Percentiles rank a stretch among this genome's conserved stretches.
phyloP scores from a whole-genome alignment of 495 filamentous ascomycete species.

The Penicillium cinerascens region DNA sequence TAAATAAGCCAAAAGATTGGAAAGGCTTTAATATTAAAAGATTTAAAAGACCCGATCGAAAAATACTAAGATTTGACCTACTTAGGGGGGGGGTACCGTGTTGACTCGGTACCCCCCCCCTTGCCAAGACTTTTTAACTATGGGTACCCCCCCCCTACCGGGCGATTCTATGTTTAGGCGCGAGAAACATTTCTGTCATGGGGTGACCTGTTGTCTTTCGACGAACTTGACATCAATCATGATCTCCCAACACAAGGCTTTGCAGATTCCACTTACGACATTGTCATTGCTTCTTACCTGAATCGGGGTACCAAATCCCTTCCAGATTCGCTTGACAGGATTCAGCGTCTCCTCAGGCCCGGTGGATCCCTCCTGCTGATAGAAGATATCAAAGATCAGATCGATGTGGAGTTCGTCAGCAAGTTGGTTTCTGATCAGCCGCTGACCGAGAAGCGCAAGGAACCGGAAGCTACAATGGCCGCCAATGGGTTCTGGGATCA shows the following conservation, averaged over 20 bases:
- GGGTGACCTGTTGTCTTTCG: background rate
- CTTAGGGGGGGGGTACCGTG: too few relatives aligned
- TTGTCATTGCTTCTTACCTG: background rate
- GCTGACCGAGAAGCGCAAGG: constrained; percentile 40
- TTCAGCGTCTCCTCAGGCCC: background rate
- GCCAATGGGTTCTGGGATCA: constrained; percentile 29
- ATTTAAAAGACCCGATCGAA: too few relatives aligned
- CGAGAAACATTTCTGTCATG: too few relatives aligned
- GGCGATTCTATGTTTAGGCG: too few relatives aligned
- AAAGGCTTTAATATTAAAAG: too few relatives aligned
- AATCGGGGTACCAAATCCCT: background rate
- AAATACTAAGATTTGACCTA: too few relatives aligned
- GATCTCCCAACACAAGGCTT: background rate
- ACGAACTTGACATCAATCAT: background rate
- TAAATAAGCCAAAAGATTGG: too few relatives aligned
- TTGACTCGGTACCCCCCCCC: too few relatives aligned
- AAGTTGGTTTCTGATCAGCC: background rate
- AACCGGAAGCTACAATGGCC: constrained; percentile 56
- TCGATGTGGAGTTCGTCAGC: background rate
- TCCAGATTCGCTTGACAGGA: background rate
- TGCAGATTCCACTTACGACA: background rate
- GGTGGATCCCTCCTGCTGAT: background rate
- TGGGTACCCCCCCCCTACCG: too few relatives aligned
- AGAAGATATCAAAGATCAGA: background rate
- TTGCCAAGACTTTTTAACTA: too few relatives aligned